Conservation (phyloP, 2,329 filamentous ascomycete genomes). For the Pestalotiopsis sp. region DNA sequence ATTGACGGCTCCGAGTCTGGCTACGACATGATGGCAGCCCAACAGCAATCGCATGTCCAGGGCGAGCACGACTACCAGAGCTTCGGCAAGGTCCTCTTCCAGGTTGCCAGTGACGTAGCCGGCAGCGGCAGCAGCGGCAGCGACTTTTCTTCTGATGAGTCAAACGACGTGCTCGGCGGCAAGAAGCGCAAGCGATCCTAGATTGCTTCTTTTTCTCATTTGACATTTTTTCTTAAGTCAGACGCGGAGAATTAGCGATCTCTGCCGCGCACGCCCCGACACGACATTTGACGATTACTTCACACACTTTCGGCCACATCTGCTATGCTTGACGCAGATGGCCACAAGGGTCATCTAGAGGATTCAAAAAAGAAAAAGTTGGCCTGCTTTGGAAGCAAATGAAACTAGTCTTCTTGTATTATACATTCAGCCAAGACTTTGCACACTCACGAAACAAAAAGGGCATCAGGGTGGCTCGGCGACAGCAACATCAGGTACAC, state of each 20-base stretch:
- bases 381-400: conserved; percentile 36
- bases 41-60: conserved; percentile 18
- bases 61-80: conserved; percentile 61
- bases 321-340: conserved; percentile 32
- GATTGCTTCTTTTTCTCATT: conserved; percentile 34
- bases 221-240: conserved; percentile 21
- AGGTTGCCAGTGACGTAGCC: conserved; percentile 74
- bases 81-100: conserved; percentile 79
- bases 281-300: conserved; percentile 45
- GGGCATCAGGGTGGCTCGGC: conserved; percentile 17
- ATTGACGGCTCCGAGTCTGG: conserved; percentile 69
- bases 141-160: conserved; percentile 58
- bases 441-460: conserved; percentile 34
- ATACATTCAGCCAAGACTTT: conserved; percentile 38
- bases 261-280: conserved; percentile 35
- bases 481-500: conserved; percentile 5
- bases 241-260: conserved; percentile 31
- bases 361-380: conserved; percentile 34
- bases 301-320: conserved; percentile 29
- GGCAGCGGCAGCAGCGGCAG: conserved; percentile 69
- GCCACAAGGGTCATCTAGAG: conserved; percentile 37
- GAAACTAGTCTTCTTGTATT: conserved; percentile 47
- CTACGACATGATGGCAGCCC: conserved; percentile 40
- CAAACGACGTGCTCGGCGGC: conserved; percentile 48
- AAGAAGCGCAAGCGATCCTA: conserved; percentile 82